Evolutionary conservation across 2,329 filamentous ascomycete species (phyloP).

Genomic region (Alternaria gaisen): DNA sequence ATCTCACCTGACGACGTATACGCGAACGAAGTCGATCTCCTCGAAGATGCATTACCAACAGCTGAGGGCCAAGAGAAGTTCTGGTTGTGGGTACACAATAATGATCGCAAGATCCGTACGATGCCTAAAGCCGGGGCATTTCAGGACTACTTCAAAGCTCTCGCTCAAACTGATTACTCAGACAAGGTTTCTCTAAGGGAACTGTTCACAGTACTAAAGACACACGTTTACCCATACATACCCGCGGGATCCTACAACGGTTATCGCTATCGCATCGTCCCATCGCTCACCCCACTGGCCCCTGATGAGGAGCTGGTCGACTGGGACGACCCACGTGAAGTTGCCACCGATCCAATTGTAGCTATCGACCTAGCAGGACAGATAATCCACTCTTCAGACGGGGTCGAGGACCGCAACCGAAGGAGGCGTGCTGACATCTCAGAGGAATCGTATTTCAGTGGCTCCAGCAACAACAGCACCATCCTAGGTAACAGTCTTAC

Average conservation of each 20-base stretch:
- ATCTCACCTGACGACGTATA: not conserved
- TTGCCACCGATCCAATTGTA: not conserved
- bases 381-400: not conserved
- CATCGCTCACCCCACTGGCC: not conserved
- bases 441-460: not conserved
- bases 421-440: not conserved
- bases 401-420: rapidly evolving
- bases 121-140: not conserved
- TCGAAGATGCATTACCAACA: not conserved
- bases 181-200: not conserved
- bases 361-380: not conserved
- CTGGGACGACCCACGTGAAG: not conserved
- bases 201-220: not conserved
- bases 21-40: not conserved
- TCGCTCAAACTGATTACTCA: not conserved
- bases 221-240: not conserved
- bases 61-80: not conserved
- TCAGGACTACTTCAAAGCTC: not conserved
- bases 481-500: not conserved
- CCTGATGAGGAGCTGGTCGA: not conserved
- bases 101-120: not conserved
- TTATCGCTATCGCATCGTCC: not conserved
- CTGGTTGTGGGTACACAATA: not conserved
- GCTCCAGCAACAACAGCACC: not conserved
- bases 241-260: not conserved